A percentile compares a stretch with the other conserved stretches of the same genome.
Evolutionary conservation across 257 asterid genomes (phyloP).

Genomic region (Solanum dulcamara): DNA sequence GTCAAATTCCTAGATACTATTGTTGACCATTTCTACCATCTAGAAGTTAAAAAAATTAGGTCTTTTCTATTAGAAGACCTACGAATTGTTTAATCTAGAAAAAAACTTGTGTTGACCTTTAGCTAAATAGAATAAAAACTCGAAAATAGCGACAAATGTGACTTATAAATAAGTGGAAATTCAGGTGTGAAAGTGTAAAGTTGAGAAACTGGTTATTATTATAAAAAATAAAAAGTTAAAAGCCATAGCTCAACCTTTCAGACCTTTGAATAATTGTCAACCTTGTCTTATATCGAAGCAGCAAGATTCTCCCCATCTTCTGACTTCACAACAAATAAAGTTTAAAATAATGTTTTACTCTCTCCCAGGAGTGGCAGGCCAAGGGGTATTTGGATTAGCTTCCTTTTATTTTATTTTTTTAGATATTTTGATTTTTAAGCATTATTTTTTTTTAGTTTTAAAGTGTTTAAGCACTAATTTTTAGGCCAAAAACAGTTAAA

Average conservation of each 20-base stretch:
- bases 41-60: neutral
- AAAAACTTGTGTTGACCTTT: neutral
- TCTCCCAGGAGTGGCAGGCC: neutral
- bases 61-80: neutral
- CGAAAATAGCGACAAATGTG: neutral
- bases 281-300: neutral
- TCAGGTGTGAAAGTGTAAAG: neutral
- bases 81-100: neutral
- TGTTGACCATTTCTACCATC: neutral
- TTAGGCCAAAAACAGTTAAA: no score
- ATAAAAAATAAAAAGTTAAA: neutral
- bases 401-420: no score
- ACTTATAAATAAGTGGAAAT: neutral
- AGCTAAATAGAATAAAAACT: neutral
- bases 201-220: neutral
- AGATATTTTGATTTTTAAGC: no score
- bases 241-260: neutral
- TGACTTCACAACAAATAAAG: neutral
- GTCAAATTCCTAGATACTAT: neutral
- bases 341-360: neutral
- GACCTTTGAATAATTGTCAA: neutral
- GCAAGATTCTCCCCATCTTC: neutral
- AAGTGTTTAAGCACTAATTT: no score
- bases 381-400: no score
- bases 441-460: no score